These are phyloP conservation scores for Tripterygium wilfordii DNA, from an alignment of 177 flowering plant genomes.

Conservation along the genomic window DNA sequence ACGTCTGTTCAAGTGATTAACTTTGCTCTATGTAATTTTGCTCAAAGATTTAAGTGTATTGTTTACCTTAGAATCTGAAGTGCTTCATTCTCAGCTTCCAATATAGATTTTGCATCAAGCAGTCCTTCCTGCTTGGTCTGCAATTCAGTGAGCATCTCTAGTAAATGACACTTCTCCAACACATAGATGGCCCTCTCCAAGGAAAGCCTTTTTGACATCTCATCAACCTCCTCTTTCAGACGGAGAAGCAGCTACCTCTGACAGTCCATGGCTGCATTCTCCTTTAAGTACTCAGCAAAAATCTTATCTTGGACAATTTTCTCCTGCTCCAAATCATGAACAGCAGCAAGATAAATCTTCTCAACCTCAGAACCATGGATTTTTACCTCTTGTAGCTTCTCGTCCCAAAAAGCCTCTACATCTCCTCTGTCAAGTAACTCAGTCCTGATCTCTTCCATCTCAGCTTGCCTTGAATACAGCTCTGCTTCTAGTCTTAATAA, in stretches of 20 bases:
- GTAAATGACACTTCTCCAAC: slow-evolving; percentile 40
- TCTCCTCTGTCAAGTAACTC: slow-evolving; percentile 71
- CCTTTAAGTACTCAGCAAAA: slow-evolving; percentile 41
- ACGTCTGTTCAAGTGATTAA: no score
- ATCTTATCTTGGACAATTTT: slow-evolving; percentile 35
- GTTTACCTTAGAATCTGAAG: slow-evolving; percentile 75
- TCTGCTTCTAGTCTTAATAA: slow-evolving; percentile 66
- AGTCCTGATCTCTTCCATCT: slow-evolving; percentile 50
- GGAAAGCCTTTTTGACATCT: slow-evolving; percentile 57
- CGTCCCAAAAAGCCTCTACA: slow-evolving; percentile 60
- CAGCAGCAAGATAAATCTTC: slow-evolving; percentile 23
- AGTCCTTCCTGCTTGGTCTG: slow-evolving; percentile 51
- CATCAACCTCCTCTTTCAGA: slow-evolving; percentile 60
- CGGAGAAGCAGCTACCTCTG: slow-evolving; percentile 56
- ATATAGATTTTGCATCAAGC: slow-evolving; percentile 58
- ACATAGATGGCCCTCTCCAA: slow-evolving; percentile 38
- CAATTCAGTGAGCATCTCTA: slow-evolving; percentile 32
- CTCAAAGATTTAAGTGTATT: not conserved
- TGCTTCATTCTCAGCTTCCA: slow-evolving; percentile 87
- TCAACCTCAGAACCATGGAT: slow-evolving; percentile 35
- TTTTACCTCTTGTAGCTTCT: slow-evolving; percentile 43
- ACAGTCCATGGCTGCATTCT: slow-evolving; percentile 75
- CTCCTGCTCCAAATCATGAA: slow-evolving; percentile 52
- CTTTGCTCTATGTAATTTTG: no score
- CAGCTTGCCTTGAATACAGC: slow-evolving; percentile 33